Evolutionary conservation across 2,329 filamentous ascomycete species (phyloP).

Genomic region (Pseudogymnoascus pannorum): DNA sequence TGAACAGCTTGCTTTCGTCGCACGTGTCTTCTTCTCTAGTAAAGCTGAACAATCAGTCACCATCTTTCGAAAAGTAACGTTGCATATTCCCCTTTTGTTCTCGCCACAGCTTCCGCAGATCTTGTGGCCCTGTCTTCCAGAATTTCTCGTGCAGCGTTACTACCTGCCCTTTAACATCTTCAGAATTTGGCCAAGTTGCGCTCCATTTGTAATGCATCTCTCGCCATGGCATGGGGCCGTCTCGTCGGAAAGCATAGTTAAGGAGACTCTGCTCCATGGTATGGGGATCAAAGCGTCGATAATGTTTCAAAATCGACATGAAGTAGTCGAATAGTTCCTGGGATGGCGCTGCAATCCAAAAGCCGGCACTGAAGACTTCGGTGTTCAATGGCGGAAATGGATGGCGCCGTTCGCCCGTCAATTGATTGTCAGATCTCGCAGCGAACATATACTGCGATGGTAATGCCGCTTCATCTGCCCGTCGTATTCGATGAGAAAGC

Average conservation of each 20-base stretch:
- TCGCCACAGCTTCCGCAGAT: conserved; percentile 17
- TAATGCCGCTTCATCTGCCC: conserved; percentile 26
- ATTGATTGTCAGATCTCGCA: conserved; percentile 30
- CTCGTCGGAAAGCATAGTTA: conserved; percentile 36
- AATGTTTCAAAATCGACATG: conserved; percentile 29
- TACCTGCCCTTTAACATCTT: conserved; percentile 30
- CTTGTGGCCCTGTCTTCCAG: conserved; percentile 25
- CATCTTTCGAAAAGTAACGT: background rate
- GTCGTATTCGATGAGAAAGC: conserved; percentile 16
- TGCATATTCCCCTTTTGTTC: conserved; percentile 9
- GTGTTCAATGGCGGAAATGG: conserved; percentile 31
- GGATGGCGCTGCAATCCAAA: conserved; percentile 35
- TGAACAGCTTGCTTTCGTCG: background rate
- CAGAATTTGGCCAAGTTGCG: conserved; percentile 31
- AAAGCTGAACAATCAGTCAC: background rate
- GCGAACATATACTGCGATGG: conserved; percentile 32
- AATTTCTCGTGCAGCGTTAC: conserved; percentile 34
- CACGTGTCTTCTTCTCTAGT: too few relatives aligned
- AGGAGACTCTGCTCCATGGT: conserved; percentile 37
- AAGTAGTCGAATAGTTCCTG: conserved; percentile 33
- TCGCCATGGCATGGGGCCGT: conserved; percentile 37
- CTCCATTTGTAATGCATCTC: conserved; percentile 34
- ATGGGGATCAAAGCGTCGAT: conserved; percentile 32
- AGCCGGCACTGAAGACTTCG: conserved; percentile 33
- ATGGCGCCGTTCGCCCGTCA: conserved; percentile 29